These are phyloP conservation scores for Golubevia sp. DNA, from an alignment of 1,284 basidiomycete genomes.

Conservation along the genomic window DNA sequence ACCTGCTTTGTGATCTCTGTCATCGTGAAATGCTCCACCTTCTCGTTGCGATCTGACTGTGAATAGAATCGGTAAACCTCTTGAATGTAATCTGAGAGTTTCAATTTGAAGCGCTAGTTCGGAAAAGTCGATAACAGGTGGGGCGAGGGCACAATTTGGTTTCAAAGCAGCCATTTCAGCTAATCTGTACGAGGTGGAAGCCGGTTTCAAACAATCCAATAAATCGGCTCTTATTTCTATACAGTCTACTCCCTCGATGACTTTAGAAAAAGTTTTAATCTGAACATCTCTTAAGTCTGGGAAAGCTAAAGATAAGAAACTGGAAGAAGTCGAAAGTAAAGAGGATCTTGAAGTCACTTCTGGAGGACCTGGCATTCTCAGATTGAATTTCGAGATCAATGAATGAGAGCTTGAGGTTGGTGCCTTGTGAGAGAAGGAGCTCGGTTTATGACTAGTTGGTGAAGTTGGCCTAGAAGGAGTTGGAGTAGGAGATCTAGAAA, in stretches of 20 bases:
- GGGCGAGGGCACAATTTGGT: not conserved
- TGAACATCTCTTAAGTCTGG: conserved; percentile 10
- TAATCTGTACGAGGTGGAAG: not conserved
- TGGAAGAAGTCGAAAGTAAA: conserved; percentile 10
- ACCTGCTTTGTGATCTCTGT: conserved; percentile 6
- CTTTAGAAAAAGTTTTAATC: conserved; percentile 1
- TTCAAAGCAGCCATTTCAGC: no score
- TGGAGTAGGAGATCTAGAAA: not conserved
- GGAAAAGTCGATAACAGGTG: conserved; percentile 8
- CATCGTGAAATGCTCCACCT: conserved; percentile 15
- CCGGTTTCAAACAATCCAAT: conserved; percentile 6
- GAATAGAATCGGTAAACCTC: conserved; percentile 11
- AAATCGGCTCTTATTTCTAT: conserved; percentile 19
- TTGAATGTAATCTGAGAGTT: not conserved
- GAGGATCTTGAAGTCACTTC: conserved; percentile 5
- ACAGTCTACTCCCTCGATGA: conserved; percentile 16
- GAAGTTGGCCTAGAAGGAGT: not conserved
- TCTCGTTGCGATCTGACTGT: conserved; percentile 14
- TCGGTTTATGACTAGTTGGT: not conserved
- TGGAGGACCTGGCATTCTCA: conserved; percentile 7
- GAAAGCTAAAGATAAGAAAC: conserved; percentile 15
- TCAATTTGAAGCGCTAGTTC: conserved; percentile 15
- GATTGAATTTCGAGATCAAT: not conserved
- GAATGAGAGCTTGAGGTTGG: not conserved
- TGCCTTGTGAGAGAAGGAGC: no score